Conservation (phyloP, 2,329 filamentous ascomycete genomes). For the Nemania bipapillata region DNA sequence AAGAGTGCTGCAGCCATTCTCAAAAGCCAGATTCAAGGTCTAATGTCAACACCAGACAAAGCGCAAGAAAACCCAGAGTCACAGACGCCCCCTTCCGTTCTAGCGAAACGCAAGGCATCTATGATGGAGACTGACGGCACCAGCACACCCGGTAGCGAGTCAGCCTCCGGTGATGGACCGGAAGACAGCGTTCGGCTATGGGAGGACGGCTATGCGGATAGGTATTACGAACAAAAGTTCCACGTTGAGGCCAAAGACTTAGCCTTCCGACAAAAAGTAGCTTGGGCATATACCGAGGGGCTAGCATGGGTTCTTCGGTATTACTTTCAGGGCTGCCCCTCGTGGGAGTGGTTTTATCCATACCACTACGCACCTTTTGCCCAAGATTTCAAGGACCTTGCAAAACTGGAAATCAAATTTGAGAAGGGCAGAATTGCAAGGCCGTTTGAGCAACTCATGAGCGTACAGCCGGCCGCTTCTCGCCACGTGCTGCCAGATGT, state of each 20-base stretch:
- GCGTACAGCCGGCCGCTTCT: slow-evolving; percentile 91
- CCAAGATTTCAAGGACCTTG: slow-evolving; percentile 87
- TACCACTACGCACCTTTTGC: slow-evolving; percentile 99
- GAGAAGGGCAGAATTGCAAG: slow-evolving; percentile 85
- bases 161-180: slow-evolving; percentile 68
- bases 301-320: slow-evolving; percentile 95
- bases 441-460: slow-evolving; percentile 98
- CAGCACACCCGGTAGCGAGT: slow-evolving; percentile 69
- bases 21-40: slow-evolving; percentile 77
- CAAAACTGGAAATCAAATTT: slow-evolving; percentile 81
- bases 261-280: slow-evolving; percentile 89
- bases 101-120: slow-evolving; percentile 82
- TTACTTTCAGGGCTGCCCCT: slow-evolving; percentile 97
- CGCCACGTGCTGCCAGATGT: slow-evolving; percentile 88
- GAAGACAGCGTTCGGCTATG: slow-evolving; percentile 88
- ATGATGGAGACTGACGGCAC: slow-evolving; percentile 67
- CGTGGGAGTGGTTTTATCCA: slow-evolving; percentile 99
- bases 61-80: slow-evolving; percentile 44
- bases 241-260: slow-evolving; percentile 81
- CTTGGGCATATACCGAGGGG: slow-evolving; percentile 90
- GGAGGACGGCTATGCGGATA: slow-evolving; percentile 94
- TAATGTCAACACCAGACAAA: slow-evolving; percentile 38
- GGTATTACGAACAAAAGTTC: slow-evolving; percentile 98
- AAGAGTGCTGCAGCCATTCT: slow-evolving; percentile 92
- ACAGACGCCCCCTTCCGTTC: slow-evolving; percentile 60